phyloP scores from a whole-genome alignment of 2,329 filamentous ascomycete genomes.

The Fusarium devonianum region DNA sequence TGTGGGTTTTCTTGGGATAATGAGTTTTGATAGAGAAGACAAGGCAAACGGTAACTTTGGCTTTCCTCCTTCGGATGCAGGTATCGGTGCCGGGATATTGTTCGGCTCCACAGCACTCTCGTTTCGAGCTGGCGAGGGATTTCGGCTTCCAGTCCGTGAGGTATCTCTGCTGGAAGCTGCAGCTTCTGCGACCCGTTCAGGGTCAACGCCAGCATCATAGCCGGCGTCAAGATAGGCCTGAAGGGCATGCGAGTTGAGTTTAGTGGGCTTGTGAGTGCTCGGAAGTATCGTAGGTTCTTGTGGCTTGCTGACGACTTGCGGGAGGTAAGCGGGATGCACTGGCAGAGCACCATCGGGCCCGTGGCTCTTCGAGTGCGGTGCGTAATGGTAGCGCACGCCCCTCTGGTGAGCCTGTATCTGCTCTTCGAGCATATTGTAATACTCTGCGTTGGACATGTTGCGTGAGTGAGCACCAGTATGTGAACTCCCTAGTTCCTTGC shows the following conservation, averaged over 20 bases:
- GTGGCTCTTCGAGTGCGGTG: conserved; percentile 16
- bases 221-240: conserved; percentile 47
- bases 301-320: conserved; percentile 7
- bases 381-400: conserved; percentile 21
- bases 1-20: conserved; percentile 48
- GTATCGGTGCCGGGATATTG: conserved; percentile 39
- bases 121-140: conserved; percentile 14
- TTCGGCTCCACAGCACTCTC: neutral
- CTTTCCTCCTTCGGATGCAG: conserved; percentile 37
- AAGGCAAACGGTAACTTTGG: conserved; percentile 47
- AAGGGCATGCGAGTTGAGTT: conserved; percentile 45
- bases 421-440: conserved; percentile 10
- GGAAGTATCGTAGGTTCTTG: neutral
- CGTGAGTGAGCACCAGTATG: conserved; percentile 4
- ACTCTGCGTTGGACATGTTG: conserved; percentile 16
- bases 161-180: neutral
- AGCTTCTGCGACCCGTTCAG: neutral
- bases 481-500: neutral
- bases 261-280: conserved; percentile 28
- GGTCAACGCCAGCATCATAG: conserved; percentile 14
- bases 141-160: conserved; percentile 5
- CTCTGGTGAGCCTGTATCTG: neutral
- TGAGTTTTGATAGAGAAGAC: conserved; percentile 50
- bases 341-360: conserved; percentile 16
- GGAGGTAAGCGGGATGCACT: conserved; percentile 26